Conservation (phyloP, 345 rosid species). For the Excoecaria cochinchinensis region DNA sequence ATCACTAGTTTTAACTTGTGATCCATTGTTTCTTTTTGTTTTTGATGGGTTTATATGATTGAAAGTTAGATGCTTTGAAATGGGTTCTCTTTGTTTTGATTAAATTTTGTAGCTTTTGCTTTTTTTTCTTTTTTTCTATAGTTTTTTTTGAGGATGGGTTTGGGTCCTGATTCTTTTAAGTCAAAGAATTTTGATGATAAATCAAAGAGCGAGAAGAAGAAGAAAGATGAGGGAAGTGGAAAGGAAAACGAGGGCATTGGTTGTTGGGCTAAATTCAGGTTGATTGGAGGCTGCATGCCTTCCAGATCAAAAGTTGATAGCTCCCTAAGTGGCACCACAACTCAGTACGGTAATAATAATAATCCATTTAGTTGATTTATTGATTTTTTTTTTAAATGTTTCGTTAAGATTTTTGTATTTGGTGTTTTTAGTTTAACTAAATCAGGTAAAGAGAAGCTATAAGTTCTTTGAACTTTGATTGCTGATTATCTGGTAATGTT, state of each 20-base stretch:
- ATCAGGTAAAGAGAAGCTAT: conserved; percentile 2
- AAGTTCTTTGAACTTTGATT: not conserved
- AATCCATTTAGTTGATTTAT: not conserved
- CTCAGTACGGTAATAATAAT: conserved; percentile 24
- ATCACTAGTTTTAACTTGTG: conserved; percentile 12
- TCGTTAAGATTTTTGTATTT: not conserved
- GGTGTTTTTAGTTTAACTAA: not conserved
- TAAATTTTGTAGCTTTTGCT: conserved; percentile 19
- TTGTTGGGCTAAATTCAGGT: conserved; percentile 30
- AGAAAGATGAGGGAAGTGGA: conserved; percentile 14
- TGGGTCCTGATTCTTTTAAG: conserved; percentile 25
- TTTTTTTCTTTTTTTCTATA: not conserved
- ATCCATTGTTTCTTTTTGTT: not conserved
- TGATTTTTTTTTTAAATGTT: not conserved
- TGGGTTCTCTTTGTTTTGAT: conserved; percentile 11
- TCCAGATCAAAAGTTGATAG: conserved; percentile 34
- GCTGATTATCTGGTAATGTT: not conserved
- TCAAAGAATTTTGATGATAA: conserved; percentile 17
- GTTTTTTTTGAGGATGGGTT: conserved; percentile 16
- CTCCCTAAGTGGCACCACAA: conserved; percentile 24
- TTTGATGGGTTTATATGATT: conserved; percentile 10
- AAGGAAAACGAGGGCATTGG: conserved; percentile 18
- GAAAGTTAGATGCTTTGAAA: conserved; percentile 17
- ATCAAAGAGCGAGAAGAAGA: conserved; percentile 27
- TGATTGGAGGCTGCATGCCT: conserved; percentile 26